Conservation (phyloP, 495 filamentous ascomycete species). For the Aspergillus taichungensis region DNA sequence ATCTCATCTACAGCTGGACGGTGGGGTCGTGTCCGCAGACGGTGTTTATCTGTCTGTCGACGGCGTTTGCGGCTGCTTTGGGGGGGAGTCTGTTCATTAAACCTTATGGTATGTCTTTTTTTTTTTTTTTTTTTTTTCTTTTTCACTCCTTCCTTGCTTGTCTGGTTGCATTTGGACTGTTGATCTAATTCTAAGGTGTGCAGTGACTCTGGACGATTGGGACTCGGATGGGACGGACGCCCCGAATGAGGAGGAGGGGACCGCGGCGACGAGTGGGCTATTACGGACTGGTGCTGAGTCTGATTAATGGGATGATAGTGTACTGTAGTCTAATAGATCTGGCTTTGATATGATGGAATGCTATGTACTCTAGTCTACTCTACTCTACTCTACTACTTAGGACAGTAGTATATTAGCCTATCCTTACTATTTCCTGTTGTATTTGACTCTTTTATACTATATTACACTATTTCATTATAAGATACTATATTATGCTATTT, state of each 20-base stretch:
- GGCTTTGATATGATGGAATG: no score
- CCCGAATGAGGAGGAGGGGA: neutral
- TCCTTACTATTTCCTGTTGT: no score
- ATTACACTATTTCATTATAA: no score
- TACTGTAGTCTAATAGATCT: no score
- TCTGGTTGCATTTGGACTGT: neutral
- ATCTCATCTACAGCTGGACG: constrained; percentile 74
- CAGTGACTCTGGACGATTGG: neutral
- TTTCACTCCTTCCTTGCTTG: no score
- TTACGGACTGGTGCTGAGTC: neutral
- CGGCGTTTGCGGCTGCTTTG: constrained; percentile 58
- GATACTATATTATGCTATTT: no score
- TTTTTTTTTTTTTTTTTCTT: neutral
- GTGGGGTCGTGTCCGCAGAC: constrained; percentile 69
- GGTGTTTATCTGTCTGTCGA: constrained; percentile 67
- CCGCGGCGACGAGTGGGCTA: constrained; percentile 3
- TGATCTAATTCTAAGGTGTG: neutral
- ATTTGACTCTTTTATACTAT: no score
- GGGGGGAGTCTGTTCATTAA: constrained; percentile 57
- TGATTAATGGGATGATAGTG: no score
- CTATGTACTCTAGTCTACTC: no score
- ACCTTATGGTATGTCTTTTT: constrained; percentile 55
- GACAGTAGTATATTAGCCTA: no score
- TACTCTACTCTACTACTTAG: no score
- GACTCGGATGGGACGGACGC: constrained; percentile 5